phyloP scores from a whole-genome alignment of 192 early-diverging fungal species.

The Coemansia sp. region DNA sequence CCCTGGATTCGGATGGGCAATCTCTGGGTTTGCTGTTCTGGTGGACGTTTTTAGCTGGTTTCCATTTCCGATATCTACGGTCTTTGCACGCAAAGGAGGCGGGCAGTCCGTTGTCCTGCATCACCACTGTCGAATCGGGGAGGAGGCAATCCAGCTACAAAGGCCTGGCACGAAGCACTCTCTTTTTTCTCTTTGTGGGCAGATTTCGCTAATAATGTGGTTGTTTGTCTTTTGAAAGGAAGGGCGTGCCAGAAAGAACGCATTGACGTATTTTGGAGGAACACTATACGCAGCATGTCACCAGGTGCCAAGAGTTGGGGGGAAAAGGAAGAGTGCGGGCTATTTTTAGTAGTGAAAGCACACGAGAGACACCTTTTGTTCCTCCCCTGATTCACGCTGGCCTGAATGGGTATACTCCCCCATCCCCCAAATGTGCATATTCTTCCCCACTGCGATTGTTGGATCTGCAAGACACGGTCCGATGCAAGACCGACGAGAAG shows the following conservation, averaged over 20 bases:
- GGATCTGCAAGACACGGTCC: slow-evolving; percentile 1
- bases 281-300: background rate
- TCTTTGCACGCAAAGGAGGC: slow-evolving; percentile 5
- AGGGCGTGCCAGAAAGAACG: background rate
- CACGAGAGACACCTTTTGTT: slow-evolving; percentile 1
- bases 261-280: background rate
- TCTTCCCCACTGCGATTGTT: background rate
- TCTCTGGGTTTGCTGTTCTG: background rate
- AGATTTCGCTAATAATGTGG: background rate
- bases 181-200: background rate
- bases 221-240: background rate
- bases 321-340: background rate
- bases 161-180: background rate
- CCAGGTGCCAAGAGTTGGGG: slow-evolving; percentile 9
- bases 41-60: background rate
- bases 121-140: background rate
- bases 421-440: background rate
- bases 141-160: background rate
- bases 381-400: slow-evolving; percentile 4
- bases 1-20: background rate
- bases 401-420: background rate
- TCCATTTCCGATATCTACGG: background rate
- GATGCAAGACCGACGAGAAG: background rate
- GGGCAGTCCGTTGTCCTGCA: background rate
- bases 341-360: background rate